A percentile compares a stretch with the other conserved stretches of the same genome.
These are phyloP conservation scores for Talaromyces islandicus DNA, from an alignment of 2,329 filamentous ascomycete genomes.

Conservation along the genomic window DNA sequence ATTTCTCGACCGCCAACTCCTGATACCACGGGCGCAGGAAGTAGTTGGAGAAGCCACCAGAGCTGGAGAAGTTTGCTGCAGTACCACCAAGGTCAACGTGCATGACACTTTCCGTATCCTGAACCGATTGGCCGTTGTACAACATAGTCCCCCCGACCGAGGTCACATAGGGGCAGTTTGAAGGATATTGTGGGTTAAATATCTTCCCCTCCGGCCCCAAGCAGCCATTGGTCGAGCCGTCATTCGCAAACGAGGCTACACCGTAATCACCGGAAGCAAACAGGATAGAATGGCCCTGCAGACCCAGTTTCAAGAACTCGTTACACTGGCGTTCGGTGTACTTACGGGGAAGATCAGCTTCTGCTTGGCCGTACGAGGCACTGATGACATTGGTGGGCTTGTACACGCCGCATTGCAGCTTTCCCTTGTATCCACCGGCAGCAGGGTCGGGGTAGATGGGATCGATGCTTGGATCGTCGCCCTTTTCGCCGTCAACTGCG, in stretches of 20 bases:
- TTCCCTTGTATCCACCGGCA: slow-evolving; percentile 47
- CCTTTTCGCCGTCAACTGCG: slow-evolving; percentile 45
- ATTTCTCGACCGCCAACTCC: slow-evolving; percentile 33
- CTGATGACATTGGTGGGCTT: slow-evolving; percentile 52
- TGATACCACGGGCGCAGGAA: slow-evolving; percentile 41
- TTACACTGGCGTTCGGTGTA: slow-evolving; percentile 48
- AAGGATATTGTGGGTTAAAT: slow-evolving; percentile 47
- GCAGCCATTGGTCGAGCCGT: slow-evolving; percentile 31
- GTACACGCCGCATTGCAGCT: slow-evolving; percentile 44
- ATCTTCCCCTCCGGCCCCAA: slow-evolving; percentile 34
- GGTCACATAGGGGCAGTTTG: slow-evolving; percentile 48
- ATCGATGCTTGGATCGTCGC: slow-evolving; percentile 44
- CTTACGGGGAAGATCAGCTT: slow-evolving; percentile 46
- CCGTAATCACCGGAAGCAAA: slow-evolving; percentile 27
- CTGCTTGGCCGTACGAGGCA: slow-evolving; percentile 52
- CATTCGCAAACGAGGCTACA: slow-evolving; percentile 31
- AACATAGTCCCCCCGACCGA: slow-evolving; percentile 38
- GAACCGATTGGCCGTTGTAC: slow-evolving; percentile 20
- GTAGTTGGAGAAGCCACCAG: slow-evolving; percentile 45
- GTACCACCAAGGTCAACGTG: slow-evolving; percentile 24
- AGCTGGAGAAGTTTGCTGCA: slow-evolving; percentile 29
- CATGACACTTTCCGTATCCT: slow-evolving; percentile 24
- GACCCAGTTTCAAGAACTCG: slow-evolving; percentile 48
- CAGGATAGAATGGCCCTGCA: slow-evolving; percentile 26
- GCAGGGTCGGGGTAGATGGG: slow-evolving; percentile 46